Evolutionary conservation across 2,329 filamentous ascomycete genomes (phyloP).

Genomic region (Cladosporium sphaerospermum): DNA sequence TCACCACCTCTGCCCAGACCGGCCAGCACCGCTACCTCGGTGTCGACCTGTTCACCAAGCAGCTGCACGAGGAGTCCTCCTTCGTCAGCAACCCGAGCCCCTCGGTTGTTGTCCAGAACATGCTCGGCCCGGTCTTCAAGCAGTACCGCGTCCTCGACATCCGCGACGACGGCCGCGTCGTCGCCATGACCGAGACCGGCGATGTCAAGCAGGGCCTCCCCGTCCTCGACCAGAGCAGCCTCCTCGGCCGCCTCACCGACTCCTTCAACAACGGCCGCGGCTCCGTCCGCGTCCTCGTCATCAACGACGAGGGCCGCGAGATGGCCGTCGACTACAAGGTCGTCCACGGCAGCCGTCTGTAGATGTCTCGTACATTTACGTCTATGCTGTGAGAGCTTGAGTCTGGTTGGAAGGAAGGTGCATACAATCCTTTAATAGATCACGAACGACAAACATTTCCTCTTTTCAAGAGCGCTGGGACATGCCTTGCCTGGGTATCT

Average conservation of each 20-base stretch:
- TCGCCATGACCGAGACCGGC: constrained; percentile 97
- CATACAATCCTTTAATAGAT: constrained; percentile 1
- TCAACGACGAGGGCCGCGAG: constrained; percentile 88
- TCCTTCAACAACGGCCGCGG: constrained; percentile 89
- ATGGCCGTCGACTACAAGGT: constrained; percentile 99
- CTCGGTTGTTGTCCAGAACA: constrained; percentile 97
- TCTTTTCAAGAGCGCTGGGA: constrained; percentile 1
- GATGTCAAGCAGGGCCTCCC: constrained; percentile 95
- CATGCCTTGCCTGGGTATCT: not conserved
- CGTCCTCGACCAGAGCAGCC: constrained; percentile 90
- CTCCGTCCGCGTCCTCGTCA: constrained; percentile 89
- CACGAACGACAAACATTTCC: not conserved
- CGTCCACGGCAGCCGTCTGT: constrained; percentile 70
- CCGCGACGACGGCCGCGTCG: constrained; percentile 71
- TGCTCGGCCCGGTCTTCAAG: constrained; percentile 99
- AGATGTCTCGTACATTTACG: constrained; percentile 24
- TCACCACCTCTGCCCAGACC: constrained; percentile 95
- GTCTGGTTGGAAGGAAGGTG: too few species aligned
- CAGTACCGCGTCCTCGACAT: constrained; percentile 99
- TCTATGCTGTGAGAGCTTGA: too few species aligned
- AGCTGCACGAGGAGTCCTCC: constrained; percentile 96
- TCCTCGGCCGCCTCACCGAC: constrained; percentile 72
- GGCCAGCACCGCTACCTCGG: constrained; percentile 99
- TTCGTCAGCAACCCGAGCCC: constrained; percentile 96
- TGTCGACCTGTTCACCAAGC: constrained; percentile 99